Evolutionary conservation across 164 flowering plant species (phyloP).

Genomic region (Houttuynia cordata): DNA sequence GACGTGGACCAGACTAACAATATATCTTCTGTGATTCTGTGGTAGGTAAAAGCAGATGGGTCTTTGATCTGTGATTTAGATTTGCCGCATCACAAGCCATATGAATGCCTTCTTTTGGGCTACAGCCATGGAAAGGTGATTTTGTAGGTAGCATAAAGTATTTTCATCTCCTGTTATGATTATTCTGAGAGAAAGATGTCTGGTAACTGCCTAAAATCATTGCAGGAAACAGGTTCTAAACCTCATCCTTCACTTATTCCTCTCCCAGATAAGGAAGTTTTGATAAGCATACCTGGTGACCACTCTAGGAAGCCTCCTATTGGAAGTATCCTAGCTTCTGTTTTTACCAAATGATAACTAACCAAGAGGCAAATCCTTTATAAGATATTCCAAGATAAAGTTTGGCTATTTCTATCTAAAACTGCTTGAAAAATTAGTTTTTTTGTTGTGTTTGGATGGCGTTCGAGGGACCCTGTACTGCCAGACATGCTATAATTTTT

Average conservation of each 20-base stretch:
- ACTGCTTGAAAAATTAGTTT: too few relatives aligned
- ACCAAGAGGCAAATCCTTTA: background rate
- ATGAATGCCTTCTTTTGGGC: conserved; percentile 84
- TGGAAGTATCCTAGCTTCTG: conserved; percentile 44
- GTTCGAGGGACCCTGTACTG: too few relatives aligned
- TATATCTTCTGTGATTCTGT: background rate
- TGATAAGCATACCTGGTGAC: conserved; percentile 84
- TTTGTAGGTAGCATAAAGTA: background rate
- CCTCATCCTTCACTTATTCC: conserved; percentile 7
- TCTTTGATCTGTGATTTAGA: conserved; percentile 71
- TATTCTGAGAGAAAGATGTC: too few relatives aligned
- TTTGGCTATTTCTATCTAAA: too few relatives aligned
- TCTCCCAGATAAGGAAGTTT: conserved; percentile 39
- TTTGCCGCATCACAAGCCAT: conserved; percentile 87
- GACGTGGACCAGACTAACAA: background rate
- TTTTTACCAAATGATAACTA: background rate
- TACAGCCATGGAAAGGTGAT: conserved; percentile 44
- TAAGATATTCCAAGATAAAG: background rate
- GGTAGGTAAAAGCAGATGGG: conserved; percentile 76
- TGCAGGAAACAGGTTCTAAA: conserved; percentile 27
- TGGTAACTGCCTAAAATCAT: background rate
- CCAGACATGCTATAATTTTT: too few relatives aligned
- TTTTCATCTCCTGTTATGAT: too few relatives aligned
- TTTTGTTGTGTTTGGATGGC: too few relatives aligned
- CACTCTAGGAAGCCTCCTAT: conserved; percentile 93